A percentile compares a stretch with the other conserved stretches of the same genome.
Evolutionary conservation across 441 rosid species (phyloP).

Genomic region (Jatropha multifida): DNA sequence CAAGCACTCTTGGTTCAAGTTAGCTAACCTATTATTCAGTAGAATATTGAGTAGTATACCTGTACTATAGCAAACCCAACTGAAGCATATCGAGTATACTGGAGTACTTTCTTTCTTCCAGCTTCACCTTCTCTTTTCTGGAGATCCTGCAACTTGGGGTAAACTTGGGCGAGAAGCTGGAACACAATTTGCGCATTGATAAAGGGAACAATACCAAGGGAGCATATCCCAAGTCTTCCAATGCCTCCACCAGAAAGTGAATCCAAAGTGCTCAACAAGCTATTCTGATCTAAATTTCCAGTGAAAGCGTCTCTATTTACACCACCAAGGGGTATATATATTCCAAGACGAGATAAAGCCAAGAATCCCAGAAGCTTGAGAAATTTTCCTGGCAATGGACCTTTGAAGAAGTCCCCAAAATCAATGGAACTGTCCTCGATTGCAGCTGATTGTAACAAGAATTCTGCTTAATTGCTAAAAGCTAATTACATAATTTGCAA

Average conservation of each 20-base stretch:
- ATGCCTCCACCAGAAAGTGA: conserved; percentile 98
- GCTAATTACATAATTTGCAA: conserved; percentile 14
- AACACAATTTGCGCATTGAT: conserved; percentile 96
- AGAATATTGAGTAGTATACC: conserved; percentile 32
- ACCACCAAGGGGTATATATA: conserved; percentile 92
- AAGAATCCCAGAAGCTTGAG: conserved; percentile 77
- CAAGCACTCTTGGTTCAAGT: conserved; percentile 12
- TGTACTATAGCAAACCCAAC: conserved; percentile 93
- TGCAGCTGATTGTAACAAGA: conserved; percentile 61
- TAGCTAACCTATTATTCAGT: conserved; percentile 6
- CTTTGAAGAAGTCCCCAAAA: conserved; percentile 94
- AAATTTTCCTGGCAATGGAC: conserved; percentile 91
- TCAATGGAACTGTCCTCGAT: conserved; percentile 99
- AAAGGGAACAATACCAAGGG: conserved; percentile 97
- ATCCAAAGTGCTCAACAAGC: conserved; percentile 89
- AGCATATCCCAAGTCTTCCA: conserved; percentile 95
- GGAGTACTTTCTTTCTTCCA: conserved; percentile 91
- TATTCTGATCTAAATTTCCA: conserved; percentile 92
- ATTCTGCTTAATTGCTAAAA: conserved; percentile 27
- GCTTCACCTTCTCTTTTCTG: conserved; percentile 99
- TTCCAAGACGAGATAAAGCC: conserved; percentile 92
- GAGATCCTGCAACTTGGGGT: conserved; percentile 98
- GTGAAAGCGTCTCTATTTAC: conserved; percentile 88
- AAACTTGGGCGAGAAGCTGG: conserved; percentile 94
- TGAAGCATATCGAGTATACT: conserved; percentile 91